phyloP scores from a whole-genome alignment of 2,329 filamentous ascomycete species.

The Sclerotinia minor region DNA sequence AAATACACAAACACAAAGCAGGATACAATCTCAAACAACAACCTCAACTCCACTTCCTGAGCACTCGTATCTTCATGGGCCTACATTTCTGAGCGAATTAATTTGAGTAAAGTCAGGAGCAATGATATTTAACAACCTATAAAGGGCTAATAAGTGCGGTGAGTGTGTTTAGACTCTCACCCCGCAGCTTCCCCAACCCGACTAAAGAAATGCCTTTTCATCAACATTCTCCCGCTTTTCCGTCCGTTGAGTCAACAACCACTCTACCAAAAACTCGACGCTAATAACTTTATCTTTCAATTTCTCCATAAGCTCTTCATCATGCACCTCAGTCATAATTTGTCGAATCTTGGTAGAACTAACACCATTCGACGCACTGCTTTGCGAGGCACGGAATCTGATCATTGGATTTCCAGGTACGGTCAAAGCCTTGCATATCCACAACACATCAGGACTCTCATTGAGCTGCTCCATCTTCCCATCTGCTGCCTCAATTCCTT shows the following conservation, averaged over 20 bases:
- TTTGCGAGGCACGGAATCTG: not conserved
- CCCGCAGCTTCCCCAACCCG: not conserved
- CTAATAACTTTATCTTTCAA: slow-evolving; percentile 10
- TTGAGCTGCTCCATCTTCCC: no score
- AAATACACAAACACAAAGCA: no score
- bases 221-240: not conserved
- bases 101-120: no score
- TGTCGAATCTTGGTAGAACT: slow-evolving; percentile 14
- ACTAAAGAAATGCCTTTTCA: not conserved
- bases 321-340: not conserved
- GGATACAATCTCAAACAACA: no score
- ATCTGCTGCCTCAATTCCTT: not conserved
- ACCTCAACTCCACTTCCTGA: no score
- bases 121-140: not conserved
- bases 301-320: slow-evolving; percentile 2
- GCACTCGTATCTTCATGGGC: fast-evolving
- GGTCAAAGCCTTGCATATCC: not conserved
- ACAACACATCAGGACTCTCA: not conserved
- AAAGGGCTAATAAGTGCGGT: fast-evolving
- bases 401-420: not conserved
- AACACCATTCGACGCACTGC: slow-evolving; percentile 3
- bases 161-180: fast-evolving
- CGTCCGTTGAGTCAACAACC: not conserved
- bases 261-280: not conserved
- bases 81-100: no score